Conservation (phyloP, 108 stramenopile genomes). For the Cyclotella atomus region DNA sequence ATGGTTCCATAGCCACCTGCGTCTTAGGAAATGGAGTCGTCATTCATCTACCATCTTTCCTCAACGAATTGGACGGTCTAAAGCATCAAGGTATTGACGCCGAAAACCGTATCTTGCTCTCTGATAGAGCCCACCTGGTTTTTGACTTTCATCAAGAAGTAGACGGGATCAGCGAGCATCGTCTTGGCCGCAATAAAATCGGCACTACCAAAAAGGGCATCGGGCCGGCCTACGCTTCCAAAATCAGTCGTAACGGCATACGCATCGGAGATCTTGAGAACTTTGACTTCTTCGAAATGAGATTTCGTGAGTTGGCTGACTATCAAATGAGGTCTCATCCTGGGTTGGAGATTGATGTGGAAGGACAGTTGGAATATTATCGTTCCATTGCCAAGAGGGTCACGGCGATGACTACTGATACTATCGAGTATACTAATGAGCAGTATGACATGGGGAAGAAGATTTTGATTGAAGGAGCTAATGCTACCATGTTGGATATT, state of each 20-base stretch:
- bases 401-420: slow-evolving; percentile 87
- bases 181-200: slow-evolving; percentile 91
- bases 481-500: slow-evolving; percentile 99
- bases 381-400: slow-evolving; percentile 74
- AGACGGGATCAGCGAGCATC: slow-evolving; percentile 84
- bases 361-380: slow-evolving; percentile 89
- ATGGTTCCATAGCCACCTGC: no score
- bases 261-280: slow-evolving; percentile 92
- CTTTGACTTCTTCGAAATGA: slow-evolving; percentile 85
- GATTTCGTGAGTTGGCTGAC: slow-evolving; percentile 87
- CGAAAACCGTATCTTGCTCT: slow-evolving; percentile 89
- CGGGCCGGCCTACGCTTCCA: slow-evolving; percentile 97
- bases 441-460: slow-evolving; percentile 87
- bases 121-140: slow-evolving; percentile 97
- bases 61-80: slow-evolving; percentile 90
- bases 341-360: slow-evolving; percentile 91
- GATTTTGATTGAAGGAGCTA: slow-evolving; percentile 98
- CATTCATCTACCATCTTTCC: slow-evolving; percentile 93
- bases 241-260: slow-evolving; percentile 98
- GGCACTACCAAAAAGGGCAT: slow-evolving; percentile 99
- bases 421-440: slow-evolving; percentile 89
- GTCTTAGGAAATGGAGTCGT: slow-evolving; percentile 99
- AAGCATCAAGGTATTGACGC: slow-evolving; percentile 73
- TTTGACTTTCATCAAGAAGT: slow-evolving; percentile 98
- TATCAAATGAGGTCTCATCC: slow-evolving; percentile 73